Conservation (phyloP, 2,329 filamentous ascomycete species). For the Claviceps purpurea region DNA sequence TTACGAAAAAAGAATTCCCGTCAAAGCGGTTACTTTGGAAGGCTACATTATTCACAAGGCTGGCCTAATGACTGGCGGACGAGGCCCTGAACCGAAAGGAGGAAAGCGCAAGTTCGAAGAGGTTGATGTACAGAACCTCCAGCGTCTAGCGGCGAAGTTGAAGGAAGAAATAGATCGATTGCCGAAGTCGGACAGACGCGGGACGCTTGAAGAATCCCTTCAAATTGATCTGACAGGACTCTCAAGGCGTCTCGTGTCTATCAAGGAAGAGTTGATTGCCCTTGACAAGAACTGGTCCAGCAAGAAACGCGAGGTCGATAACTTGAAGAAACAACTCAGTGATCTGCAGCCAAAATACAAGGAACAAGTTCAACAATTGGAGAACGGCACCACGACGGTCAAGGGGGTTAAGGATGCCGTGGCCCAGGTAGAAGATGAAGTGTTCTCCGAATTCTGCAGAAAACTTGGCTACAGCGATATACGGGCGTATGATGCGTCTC, state of each 20-base stretch:
- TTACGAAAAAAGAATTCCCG: conserved; percentile 71
- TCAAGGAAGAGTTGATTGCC: conserved; percentile 62
- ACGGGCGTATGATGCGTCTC: conserved; percentile 83
- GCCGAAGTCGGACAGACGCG: conserved; percentile 63
- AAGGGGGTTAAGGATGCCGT: conserved; percentile 49
- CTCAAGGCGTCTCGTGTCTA: conserved; percentile 59
- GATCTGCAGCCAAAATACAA: conserved; percentile 68
- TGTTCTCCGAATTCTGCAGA: conserved; percentile 77
- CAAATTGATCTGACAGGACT: conserved; percentile 69
- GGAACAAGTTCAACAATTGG: conserved; percentile 56
- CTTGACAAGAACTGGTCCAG: conserved; percentile 73
- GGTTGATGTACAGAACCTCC: conserved; percentile 74
- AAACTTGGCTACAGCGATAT: conserved; percentile 80
- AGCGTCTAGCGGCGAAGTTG: conserved; percentile 60
- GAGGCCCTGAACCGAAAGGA: conserved; percentile 60
- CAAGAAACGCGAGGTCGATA: conserved; percentile 69
- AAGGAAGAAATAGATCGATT: conserved; percentile 66
- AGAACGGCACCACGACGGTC: conserved; percentile 38
- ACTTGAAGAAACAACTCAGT: conserved; percentile 57
- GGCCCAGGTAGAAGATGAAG: conserved; percentile 69
- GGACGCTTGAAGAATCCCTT: conserved; percentile 65
- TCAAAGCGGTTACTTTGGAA: conserved; percentile 88
- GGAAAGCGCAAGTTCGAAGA: conserved; percentile 79
- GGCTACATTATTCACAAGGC: conserved; percentile 96
- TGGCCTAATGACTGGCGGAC: conserved; percentile 91